These are phyloP conservation scores for Penicillium tannophilum DNA, from an alignment of 495 filamentous ascomycete genomes.

Conservation along the genomic window DNA sequence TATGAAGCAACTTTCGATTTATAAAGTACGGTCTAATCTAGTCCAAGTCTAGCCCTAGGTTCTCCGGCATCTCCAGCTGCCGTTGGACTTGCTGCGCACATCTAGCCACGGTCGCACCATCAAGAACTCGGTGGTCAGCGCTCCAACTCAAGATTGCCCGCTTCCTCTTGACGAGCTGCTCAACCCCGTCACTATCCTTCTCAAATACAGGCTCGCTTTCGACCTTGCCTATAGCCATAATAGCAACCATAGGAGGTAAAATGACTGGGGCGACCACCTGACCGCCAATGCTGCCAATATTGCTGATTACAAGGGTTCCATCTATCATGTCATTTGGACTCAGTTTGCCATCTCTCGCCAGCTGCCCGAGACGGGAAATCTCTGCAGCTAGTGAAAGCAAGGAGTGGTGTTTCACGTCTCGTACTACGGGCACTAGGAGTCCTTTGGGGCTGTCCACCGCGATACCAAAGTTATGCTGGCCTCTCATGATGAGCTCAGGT, in stretches of 20 bases:
- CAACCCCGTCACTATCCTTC: background rate
- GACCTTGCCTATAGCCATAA: background rate
- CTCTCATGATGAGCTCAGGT: background rate
- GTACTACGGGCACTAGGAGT: constrained; percentile 3
- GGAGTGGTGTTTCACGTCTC: constrained; percentile 4
- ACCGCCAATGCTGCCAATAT: constrained; percentile 8
- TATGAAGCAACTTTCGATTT: too few species aligned
- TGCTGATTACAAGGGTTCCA: background rate
- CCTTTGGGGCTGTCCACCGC: constrained; percentile 4
- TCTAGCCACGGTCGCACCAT: constrained; percentile 1
- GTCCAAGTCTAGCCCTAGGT: too few species aligned
- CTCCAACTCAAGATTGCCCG: constrained; percentile 4
- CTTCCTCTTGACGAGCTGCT: background rate
- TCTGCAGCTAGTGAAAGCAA: constrained; percentile 5
- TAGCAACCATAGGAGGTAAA: background rate
- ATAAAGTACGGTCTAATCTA: too few species aligned
- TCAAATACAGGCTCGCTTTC: background rate
- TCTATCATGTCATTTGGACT: background rate
- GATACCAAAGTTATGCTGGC: constrained; percentile 1
- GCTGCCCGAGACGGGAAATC: background rate
- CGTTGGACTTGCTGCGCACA: background rate
- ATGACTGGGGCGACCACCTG: constrained; percentile 2
- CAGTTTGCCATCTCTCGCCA: background rate
- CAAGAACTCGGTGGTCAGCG: constrained; percentile 8
- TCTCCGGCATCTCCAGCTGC: too few species aligned